Evolutionary conservation across 306 rosid species (phyloP).

Genomic region (Lathyrus tuberosus): DNA sequence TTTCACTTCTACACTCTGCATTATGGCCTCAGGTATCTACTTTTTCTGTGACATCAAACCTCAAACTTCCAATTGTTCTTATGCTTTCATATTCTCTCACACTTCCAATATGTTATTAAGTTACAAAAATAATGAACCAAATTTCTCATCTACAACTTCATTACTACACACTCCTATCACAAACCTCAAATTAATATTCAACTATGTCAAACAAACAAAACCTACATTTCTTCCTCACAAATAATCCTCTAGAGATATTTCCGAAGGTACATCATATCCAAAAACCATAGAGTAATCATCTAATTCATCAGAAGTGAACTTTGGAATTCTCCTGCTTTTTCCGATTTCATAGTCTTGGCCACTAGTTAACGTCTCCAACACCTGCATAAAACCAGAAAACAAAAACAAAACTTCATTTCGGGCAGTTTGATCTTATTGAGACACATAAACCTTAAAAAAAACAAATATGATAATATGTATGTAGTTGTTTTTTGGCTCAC

Average conservation of each 20-base stretch:
- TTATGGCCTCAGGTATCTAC: too few relatives aligned
- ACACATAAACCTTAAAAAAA: background rate
- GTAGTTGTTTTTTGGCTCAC: constrained; percentile 37
- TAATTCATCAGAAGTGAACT: constrained; percentile 71
- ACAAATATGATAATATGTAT: background rate
- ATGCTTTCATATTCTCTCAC: constrained; percentile 2
- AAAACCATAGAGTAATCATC: constrained; percentile 89
- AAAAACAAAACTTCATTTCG: background rate
- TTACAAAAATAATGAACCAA: constrained; percentile 31
- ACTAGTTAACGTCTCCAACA: constrained; percentile 65
- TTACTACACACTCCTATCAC: constrained; percentile 19
- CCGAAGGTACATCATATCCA: constrained; percentile 75
- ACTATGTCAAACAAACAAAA: background rate
- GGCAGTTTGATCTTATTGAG: background rate
- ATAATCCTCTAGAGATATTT: constrained; percentile 62
- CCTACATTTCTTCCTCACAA: constrained; percentile 37
- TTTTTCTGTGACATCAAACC: too few relatives aligned
- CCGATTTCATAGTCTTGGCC: constrained; percentile 62
- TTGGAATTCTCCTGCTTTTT: constrained; percentile 72
- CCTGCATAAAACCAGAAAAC: constrained; percentile 42
- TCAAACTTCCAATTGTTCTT: background rate
- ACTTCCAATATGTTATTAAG: constrained; percentile 24
- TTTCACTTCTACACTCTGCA: fast-evolving
- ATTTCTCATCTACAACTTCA: constrained; percentile 26
- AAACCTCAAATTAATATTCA: constrained; percentile 9